Evolutionary conservation across 441 rosid species (phyloP), one percentile per base, ranked within the genome.

Genomic region (Gossypium davidsonii): DNA sequence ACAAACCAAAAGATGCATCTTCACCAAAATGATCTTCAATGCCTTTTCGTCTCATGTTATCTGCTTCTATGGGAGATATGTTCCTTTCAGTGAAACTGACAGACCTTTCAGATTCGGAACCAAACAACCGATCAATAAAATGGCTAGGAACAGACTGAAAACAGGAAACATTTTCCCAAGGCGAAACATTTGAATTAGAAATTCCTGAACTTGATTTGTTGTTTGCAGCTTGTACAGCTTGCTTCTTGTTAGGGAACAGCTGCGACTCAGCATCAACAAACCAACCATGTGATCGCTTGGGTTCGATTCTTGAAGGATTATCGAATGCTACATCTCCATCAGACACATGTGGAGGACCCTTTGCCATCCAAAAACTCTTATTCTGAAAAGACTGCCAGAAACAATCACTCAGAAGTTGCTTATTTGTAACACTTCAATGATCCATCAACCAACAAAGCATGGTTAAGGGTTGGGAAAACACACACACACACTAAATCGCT

Each of bases 231-330:
- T 90, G 87, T 25, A 79, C 48, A 18, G 88, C 88, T 79, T 84
- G 94, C 75, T 84, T 88, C 83, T 90, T 90, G 79, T 82, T 87
- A 56, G 88, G 83, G 42, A 84, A 83, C 60, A 77, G 69, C 73
- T 88, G 88, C 10, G 86, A 72, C 63, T 83, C 87, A 52, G 84
- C 78, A 72, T 81, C 87, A 2, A 81, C 74, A 77, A 90, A 84
- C 92, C 92, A 90, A 53, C 84, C 84, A 72, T 85, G 86, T 52
- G 89, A 74, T 44, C 92, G 85, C 82, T 90, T 90, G 55, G 81
- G 66, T 62, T 85, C 85, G 73, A 64, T 66, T 67, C 80, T 81
- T 31, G 88, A 79, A 62, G 84, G 77, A 69, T 82, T 83, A 70
- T 74, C 82, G 53, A 82, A 85, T 26, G 75, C 81, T 34, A 84